Percentiles rank a stretch among this genome's conserved stretches.
Evolutionary conservation across 257 asterid species (phyloP).

Genomic region (Petunia axillaris): DNA sequence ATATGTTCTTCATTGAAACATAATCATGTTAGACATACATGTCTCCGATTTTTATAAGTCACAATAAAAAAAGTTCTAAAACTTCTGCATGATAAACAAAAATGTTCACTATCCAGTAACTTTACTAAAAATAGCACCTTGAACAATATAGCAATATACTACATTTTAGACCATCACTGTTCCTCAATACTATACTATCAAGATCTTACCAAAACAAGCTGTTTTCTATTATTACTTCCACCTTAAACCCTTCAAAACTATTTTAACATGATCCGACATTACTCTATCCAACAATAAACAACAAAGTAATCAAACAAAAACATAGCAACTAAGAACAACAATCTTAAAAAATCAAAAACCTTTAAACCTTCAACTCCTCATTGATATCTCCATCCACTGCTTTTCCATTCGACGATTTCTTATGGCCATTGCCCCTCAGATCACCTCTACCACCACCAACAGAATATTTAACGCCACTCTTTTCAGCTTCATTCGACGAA

Average conservation of each 20-base stretch:
- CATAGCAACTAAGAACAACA: neutral
- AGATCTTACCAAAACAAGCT: slow-evolving; percentile 14
- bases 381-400: slow-evolving; percentile 41
- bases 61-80: neutral
- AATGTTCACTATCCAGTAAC: neutral
- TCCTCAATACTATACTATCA: slow-evolving; percentile 3
- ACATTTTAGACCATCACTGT: neutral
- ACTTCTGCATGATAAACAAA: neutral
- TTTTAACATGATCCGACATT: neutral
- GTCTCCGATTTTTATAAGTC: too few relatives aligned
- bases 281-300: slow-evolving; percentile 11
- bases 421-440: slow-evolving; percentile 40
- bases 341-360: neutral
- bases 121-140: neutral
- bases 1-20: too few relatives aligned
- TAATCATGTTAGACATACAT: too few relatives aligned
- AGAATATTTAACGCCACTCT: slow-evolving; percentile 25
- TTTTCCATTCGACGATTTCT: slow-evolving; percentile 36
- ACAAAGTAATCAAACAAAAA: neutral
- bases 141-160: slow-evolving; percentile 10
- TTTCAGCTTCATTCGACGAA: slow-evolving; percentile 31
- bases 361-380: slow-evolving; percentile 45
- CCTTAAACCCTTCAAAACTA: neutral
- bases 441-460: slow-evolving; percentile 33
- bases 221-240: slow-evolving; percentile 13